Base-by-base conservation (phyloP, 495 filamentous ascomycete species). In the Penicillium canariense region DNA sequence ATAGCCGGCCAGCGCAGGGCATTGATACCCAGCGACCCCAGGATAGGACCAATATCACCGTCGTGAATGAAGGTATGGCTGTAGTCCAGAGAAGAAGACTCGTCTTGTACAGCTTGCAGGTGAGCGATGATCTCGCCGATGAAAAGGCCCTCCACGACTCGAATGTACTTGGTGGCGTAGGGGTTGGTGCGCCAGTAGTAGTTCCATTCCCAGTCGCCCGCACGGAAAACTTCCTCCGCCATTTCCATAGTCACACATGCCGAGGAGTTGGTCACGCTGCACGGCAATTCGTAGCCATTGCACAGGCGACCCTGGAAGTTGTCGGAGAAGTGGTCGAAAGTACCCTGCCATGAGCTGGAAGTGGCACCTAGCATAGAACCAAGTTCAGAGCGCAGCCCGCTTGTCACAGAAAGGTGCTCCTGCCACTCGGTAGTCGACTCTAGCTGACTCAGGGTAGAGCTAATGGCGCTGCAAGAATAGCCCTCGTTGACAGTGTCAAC, bases 141-240 rank as follows among this genome's bases (percentile, higher is more conserved):
- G 35, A 77, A 77, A 28, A 75, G 56, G 9, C 74, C 72, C 48
- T 74, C 68, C 5, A 73, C 67, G 3, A 69, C 56, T 48, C 70
- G 69, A 52, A 77, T 75, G 27, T 77, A 77, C 36, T 62, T 64
- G 9, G 48, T 62, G 12, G 63, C 72, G 45, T 75, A 60, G 8
- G 60, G 58, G 38, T 71, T 75, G 12, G 59, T 48, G 11, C 74
- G 68, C 70, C 71, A 77, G 58, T 69, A 77, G 60, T 74, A 77
- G 40, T 77, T 75, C 69, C 72, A 77, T 46, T 72, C 67, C 74
- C 74, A 77, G 40, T 77, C 74, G 11, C 74, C 74, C 14, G 71
- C 74, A 34, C 74, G 72, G 59, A 77, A 77, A 20, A 69, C 71
- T 52, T 72, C 67, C 2, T 75, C 47, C 0, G 68, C 71, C 57